These are phyloP conservation scores for Wallacemonas sp. DNA, from an alignment of 208 protist genomes.

Conservation along the genomic window DNA sequence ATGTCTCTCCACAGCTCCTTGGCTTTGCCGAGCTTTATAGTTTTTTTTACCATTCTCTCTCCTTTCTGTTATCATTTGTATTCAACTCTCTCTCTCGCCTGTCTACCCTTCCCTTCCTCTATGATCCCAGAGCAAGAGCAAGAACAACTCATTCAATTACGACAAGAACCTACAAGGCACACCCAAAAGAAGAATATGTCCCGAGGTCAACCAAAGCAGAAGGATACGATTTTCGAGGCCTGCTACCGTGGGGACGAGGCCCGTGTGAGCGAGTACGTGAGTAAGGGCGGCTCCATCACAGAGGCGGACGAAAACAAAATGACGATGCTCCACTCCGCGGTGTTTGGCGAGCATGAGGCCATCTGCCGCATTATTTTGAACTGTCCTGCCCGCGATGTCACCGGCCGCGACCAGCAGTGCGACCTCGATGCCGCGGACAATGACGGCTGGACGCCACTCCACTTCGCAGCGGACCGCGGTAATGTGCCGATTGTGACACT, in stretches of 20 bases:
- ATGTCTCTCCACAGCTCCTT: no score
- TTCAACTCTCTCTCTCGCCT: background rate
- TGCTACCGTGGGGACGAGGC: constrained; percentile 52
- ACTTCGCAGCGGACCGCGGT: constrained; percentile 86
- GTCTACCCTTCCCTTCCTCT: background rate
- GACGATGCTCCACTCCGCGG: constrained; percentile 86
- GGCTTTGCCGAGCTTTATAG: no score
- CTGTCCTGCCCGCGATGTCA: background rate
- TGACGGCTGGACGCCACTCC: constrained; percentile 86
- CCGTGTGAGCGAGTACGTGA: constrained; percentile 59
- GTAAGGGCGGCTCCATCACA: constrained; percentile 72
- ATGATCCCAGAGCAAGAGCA: background rate
- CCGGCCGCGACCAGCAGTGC: constrained; percentile 31
- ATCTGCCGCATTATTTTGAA: constrained; percentile 52
- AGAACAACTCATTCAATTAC: no score
- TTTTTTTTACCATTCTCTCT: no score
- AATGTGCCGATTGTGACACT: constrained; percentile 32
- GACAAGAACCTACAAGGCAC: no score
- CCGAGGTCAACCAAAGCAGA: constrained; percentile 7
- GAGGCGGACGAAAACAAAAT: constrained; percentile 73
- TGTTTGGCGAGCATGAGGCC: constrained; percentile 56
- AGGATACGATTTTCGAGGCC: constrained; percentile 77
- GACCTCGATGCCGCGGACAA: constrained; percentile 66
- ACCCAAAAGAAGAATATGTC: no score
- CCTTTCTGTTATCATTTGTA: background rate